Evolutionary conservation across 2,329 filamentous ascomycete species (phyloP).

Genomic region (Fonsecaea monophora): DNA sequence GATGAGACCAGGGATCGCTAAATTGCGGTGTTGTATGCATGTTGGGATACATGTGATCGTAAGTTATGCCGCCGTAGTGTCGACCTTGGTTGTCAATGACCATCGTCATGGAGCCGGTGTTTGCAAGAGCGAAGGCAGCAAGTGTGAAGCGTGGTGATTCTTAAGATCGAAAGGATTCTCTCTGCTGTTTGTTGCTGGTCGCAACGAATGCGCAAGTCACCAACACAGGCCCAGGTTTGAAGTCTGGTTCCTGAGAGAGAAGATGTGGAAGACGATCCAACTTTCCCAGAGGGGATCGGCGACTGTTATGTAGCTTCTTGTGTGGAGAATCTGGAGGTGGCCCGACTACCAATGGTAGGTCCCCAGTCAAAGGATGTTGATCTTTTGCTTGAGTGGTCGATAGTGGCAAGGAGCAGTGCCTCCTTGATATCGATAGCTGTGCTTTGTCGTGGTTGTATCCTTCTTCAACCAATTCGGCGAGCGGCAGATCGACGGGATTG

Average conservation of each 20-base stretch:
- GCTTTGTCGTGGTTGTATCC: constrained; percentile 21
- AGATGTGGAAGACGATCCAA: constrained; percentile 28
- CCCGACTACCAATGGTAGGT: constrained; percentile 27
- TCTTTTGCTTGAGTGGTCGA: constrained; percentile 35
- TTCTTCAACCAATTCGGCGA: constrained; percentile 36
- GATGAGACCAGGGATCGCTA: constrained; percentile 85
- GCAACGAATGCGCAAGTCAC: constrained; percentile 9
- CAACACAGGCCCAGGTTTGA: constrained; percentile 12
- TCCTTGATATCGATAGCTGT: constrained; percentile 32
- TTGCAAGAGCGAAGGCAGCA: constrained; percentile 3
- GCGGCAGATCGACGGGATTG: constrained; percentile 38
- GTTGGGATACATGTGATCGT: constrained; percentile 74
- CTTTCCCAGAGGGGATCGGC: constrained; percentile 36
- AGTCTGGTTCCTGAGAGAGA: constrained; percentile 25
- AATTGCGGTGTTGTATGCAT: constrained; percentile 73
- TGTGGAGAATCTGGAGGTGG: constrained; percentile 34
- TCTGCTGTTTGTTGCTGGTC: not conserved
- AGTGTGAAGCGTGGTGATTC: not conserved
- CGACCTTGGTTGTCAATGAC: constrained; percentile 88
- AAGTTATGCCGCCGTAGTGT: constrained; percentile 77
- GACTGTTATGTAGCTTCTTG: constrained; percentile 37
- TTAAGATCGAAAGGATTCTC: not conserved
- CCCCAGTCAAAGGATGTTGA: constrained; percentile 34
- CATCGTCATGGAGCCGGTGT: constrained; percentile 76
- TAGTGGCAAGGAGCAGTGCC: constrained; percentile 35